These are phyloP conservation scores for Fraxinus velutina DNA, from an alignment of 305 asterid species.

Conservation along the genomic window DNA sequence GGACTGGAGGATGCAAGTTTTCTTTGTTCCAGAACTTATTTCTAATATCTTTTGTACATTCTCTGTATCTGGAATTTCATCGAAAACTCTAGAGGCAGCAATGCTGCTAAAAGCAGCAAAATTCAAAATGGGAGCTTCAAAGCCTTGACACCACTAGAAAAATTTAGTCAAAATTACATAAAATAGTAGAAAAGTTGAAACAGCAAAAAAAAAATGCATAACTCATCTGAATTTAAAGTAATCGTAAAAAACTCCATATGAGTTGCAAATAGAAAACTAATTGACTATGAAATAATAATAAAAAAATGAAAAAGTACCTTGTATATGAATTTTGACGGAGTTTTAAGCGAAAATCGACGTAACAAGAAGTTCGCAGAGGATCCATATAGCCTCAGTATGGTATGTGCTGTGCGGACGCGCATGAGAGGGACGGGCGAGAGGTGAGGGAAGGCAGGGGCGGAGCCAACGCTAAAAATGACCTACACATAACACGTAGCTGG, in stretches of 20 bases:
- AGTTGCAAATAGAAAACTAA: background rate
- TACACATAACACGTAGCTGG: no score
- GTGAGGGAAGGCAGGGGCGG: background rate
- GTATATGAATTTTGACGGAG: conserved; percentile 21
- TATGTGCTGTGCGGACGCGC: background rate
- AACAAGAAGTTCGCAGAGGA: conserved; percentile 17
- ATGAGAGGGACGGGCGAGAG: background rate
- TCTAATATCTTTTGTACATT: conserved; percentile 15
- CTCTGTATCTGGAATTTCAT: conserved; percentile 27
- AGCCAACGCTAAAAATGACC: no score
- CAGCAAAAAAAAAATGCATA: background rate
- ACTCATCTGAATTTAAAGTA: background rate
- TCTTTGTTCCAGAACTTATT: background rate
- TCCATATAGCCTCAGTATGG: background rate
- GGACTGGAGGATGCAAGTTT: background rate
- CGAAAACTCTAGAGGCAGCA: conserved; percentile 24
- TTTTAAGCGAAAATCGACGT: conserved; percentile 11
- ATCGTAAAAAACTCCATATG: background rate
- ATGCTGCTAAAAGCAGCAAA: conserved; percentile 30
- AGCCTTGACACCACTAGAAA: conserved; percentile 19
- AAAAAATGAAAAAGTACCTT: conserved; percentile 20
- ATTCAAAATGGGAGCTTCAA: conserved; percentile 10
- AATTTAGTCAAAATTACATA: background rate
- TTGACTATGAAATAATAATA: background rate
- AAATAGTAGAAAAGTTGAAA: background rate